Base-by-base conservation (phyloP, 2,329 filamentous ascomycete species). In the Phaeosphaeriaceae sp. region DNA sequence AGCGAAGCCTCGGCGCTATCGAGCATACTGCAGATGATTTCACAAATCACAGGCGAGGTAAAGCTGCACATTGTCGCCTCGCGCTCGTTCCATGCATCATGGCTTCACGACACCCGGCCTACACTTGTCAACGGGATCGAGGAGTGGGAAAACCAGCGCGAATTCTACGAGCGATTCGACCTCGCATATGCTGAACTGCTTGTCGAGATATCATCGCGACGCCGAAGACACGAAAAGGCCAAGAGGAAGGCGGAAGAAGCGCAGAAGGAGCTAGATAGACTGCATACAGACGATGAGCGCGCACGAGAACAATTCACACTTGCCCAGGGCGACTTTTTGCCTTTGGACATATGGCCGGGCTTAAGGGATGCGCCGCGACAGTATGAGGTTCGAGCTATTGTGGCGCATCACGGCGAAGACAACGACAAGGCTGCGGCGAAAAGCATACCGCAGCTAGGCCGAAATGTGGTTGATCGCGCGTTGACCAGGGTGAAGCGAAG, bases 101-200 rank as follows among this genome's bases (percentile, higher is more conserved):
- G 93, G 91, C 52, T 70, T 2, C 82, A 84, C 21, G 84, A 87
- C 50, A 90, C 96, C 58, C 86, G 87, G 56, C 81, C 84, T 3
- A 81, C 80, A 15, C 89, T 97, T 18, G 79, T 88, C 86, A 60
- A 83, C 26, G 71, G 71, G 18, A 69, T 96, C 33, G 77, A 81
- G 8, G 90, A 96, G 64, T 87, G 97, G 73, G 85, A 88, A 42
- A 84, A 85, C 17, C 83, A 97, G 63, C 82, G 86, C 9, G 79
- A 84, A n/a, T 90, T 97, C 63, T 97, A 97, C 72, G 88, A 93
- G 52, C 87, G 88, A 15, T 99, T 97, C 64, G 81, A 89, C 16
- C 83, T 85, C 43, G 90, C 92, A 0, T 97, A 99, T 67, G 88
- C 91, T 60, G 86, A 87, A 16, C 78, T 99, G 11, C 82, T 97